A percentile compares a stretch with the other conserved stretches of the same genome.
Evolutionary conservation across 257 asterid genomes (phyloP).

Genomic region (Solanum verrucosum): DNA sequence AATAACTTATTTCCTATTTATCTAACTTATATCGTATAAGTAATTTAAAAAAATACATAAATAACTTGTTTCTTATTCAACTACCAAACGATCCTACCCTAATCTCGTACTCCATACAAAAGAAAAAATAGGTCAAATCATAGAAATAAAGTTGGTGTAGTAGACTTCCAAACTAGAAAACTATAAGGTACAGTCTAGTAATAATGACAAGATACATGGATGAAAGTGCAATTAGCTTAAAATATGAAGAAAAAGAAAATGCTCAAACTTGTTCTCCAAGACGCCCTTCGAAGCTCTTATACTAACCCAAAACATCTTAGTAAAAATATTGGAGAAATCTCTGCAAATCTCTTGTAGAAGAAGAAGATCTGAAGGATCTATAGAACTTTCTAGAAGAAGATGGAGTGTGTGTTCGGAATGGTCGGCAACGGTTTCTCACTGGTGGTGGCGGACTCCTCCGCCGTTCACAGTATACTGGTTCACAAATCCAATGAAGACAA

Average conservation of each 20-base stretch:
- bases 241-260: neutral
- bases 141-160: neutral
- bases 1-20: no score
- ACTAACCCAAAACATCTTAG: neutral
- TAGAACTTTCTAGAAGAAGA: slow-evolving; percentile 3
- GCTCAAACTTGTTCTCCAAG: slow-evolving; percentile 51
- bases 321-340: neutral
- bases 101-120: no score
- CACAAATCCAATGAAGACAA: slow-evolving; percentile 96
- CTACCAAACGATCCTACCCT: no score
- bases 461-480: slow-evolving; percentile 89
- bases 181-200: neutral
- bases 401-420: slow-evolving; percentile 95
- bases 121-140: neutral
- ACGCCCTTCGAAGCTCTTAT: slow-evolving; percentile 15
- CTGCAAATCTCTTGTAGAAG: neutral
- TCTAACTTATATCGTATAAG: no score
- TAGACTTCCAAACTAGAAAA: neutral
- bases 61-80: no score
- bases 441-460: slow-evolving; percentile 91
- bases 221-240: neutral
- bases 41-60: no score
- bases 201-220: neutral
- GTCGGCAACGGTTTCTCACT: slow-evolving; percentile 82
- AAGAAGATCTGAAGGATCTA: neutral